Percentiles rank a stretch among this genome's conserved stretches.
Conservation (phyloP, 2,329 filamentous ascomycete species). For the Cladosporium austrohemisphaericum region DNA sequence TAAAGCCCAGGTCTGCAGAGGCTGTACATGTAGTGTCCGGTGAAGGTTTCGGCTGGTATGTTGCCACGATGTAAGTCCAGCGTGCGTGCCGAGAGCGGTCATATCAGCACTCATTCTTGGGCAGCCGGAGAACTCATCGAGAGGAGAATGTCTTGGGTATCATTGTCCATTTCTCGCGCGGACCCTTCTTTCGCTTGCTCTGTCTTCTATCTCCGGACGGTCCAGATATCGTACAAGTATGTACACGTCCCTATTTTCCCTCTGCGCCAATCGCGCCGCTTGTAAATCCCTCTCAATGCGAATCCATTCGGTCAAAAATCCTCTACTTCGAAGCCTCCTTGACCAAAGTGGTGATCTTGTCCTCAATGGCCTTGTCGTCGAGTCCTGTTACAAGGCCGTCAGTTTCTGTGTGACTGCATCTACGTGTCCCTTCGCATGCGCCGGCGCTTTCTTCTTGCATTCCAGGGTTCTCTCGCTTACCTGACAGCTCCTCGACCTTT, state of each 20-base stretch:
- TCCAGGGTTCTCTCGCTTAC: constrained; percentile 35
- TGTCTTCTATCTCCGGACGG: not conserved
- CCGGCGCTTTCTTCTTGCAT: not conserved
- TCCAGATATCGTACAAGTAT: constrained; percentile 14
- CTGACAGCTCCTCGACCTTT: constrained; percentile 60
- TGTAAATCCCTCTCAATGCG: constrained; percentile 1
- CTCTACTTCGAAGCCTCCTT: constrained; percentile 38
- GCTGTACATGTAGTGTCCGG: too few species aligned
- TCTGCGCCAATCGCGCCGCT: not conserved
- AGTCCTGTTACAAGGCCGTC: constrained; percentile 46
- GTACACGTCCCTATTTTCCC: constrained; percentile 10
- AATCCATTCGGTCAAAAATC: too few species aligned
- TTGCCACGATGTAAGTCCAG: too few species aligned
- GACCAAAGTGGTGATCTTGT: constrained; percentile 61
- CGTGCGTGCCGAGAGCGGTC: too few species aligned
- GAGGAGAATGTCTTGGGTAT: constrained; percentile 13
- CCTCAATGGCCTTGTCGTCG: constrained; percentile 68
- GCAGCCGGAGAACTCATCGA: too few species aligned
- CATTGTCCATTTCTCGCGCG: constrained; percentile 12
- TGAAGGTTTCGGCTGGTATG: too few species aligned
- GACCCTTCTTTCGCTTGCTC: not conserved
- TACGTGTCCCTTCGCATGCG: not conserved
- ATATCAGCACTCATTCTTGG: too few species aligned
- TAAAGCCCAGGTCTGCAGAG: too few species aligned
- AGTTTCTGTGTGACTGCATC: not conserved